Evolutionary conservation across 2,329 filamentous ascomycete genomes (phyloP).

Genomic region (Trichoderma sp.): DNA sequence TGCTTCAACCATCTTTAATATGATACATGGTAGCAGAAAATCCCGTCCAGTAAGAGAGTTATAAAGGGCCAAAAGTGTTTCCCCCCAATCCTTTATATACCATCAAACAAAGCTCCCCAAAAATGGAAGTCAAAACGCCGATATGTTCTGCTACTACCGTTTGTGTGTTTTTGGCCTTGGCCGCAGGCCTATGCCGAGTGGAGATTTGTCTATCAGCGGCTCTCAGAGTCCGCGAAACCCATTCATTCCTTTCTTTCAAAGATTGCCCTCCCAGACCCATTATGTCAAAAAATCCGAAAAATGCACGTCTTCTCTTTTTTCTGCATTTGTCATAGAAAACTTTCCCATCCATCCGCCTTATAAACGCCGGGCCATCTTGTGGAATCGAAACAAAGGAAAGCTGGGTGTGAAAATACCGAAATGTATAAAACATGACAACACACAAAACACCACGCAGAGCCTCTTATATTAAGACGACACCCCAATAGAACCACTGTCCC

Average conservation of each 20-base stretch:
- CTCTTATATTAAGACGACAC: slow-evolving; percentile 29
- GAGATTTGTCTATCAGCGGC: slow-evolving; percentile 51
- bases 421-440: neutral
- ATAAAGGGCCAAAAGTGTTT: slow-evolving; percentile 22
- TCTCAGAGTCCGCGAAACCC: slow-evolving; percentile 25
- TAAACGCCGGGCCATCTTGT: slow-evolving; percentile 24
- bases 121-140: neutral
- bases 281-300: slow-evolving; percentile 5
- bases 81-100: slow-evolving; percentile 26
- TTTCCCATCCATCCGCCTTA: slow-evolving; percentile 22
- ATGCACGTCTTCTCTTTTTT: slow-evolving; percentile 26
- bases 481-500: slow-evolving; percentile 28
- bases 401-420: neutral
- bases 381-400: neutral
- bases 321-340: slow-evolving; percentile 32
- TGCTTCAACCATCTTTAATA: slow-evolving; percentile 15
- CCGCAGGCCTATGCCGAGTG: slow-evolving; percentile 45
- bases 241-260: slow-evolving; percentile 15
- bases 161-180: slow-evolving; percentile 32
- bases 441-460: slow-evolving; percentile 22
- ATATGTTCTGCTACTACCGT: slow-evolving; percentile 35
- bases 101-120: neutral
- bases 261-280: slow-evolving; percentile 10
- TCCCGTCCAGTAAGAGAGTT: slow-evolving; percentile 1
- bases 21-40: slow-evolving; percentile 38